Evolutionary conservation across 371 early-diverging fungal genomes (phyloP), one percentile per base, ranked within the genome.

Genomic region (Basidiobolus meristosporus): DNA sequence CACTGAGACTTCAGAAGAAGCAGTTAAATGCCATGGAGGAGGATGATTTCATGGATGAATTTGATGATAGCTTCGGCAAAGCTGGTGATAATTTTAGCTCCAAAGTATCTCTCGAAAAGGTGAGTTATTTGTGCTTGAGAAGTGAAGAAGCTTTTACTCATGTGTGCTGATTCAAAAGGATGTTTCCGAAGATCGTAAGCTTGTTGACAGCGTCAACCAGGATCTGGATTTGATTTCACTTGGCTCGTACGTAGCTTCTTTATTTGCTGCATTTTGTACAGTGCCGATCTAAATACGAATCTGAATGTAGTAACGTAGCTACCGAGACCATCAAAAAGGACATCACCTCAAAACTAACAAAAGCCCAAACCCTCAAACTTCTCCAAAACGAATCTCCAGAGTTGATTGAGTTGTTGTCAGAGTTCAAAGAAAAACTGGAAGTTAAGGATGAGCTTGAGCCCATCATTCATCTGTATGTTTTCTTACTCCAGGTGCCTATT

Each of bases 11-110:
- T 44, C 90, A 90, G 51, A 73, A 70, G 57, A 70, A 80, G 53
- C 73, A 71, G 23, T 49, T 83, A 12, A 67, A 73, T 20, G 62
- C 68, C 19, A 73, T 91, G 70, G 65, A 74, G 26, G 93, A 90
- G 55, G 79, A 71, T 23, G 93, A 95, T 65, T 92, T 90, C 50
- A 59, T 91, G n/a, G 86, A 81, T 40, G 79, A 76, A 40, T 49
- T 64, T 38, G 53, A 57, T 22, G 26, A 26, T 31, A 15, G 28
- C 17, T 21, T 39, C 7, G 36, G 19, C 36, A 36, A 11, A 17
- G 26, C 26, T 26, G 26, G 26, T 5, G 26, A 26, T 26, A 9
- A 26, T 26, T 26, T 5, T 26, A 26, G 5, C 9, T 26, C 43
- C 28, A 23, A 36, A 17, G 20, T 36, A 17, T n/a, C 30, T 17